A percentile compares a stretch with the other conserved stretches of the same genome.
Evolutionary conservation across 306 rosid genomes (phyloP).

Genomic region (Fragaria nilgerrensis): DNA sequence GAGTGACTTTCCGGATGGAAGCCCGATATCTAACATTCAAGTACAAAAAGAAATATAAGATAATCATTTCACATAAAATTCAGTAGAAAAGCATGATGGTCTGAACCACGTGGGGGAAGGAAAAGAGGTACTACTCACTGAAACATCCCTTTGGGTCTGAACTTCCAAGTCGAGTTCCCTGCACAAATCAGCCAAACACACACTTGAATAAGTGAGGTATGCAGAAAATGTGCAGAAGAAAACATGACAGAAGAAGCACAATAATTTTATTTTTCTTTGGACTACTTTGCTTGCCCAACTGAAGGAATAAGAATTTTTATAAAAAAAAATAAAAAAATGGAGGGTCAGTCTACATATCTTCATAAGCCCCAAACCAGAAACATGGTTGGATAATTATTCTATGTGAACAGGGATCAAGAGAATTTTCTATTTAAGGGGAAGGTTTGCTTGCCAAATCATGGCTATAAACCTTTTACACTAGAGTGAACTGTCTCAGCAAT

Average conservation of each 20-base stretch:
- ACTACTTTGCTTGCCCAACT: not conserved
- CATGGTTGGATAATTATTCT: no score
- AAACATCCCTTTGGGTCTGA: constrained; percentile 99
- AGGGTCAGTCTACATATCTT: not conserved
- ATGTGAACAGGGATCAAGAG: not conserved
- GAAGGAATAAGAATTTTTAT: not conserved
- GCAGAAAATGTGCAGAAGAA: constrained; percentile 9
- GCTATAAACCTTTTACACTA: not conserved
- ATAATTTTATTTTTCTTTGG: not conserved
- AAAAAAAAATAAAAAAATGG: not conserved
- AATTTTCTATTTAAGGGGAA: not conserved
- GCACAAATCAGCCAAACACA: constrained; percentile 34
- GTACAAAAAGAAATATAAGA: constrained; percentile 15
- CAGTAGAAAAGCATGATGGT: not conserved
- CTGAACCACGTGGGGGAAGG: constrained; percentile 11
- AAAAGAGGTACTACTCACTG: constrained; percentile 56
- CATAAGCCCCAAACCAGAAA: no score
- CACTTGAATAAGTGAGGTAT: not conserved
- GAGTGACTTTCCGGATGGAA: constrained; percentile 97
- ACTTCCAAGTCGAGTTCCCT: constrained; percentile 99
- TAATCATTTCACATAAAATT: not conserved
- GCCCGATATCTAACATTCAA: constrained; percentile 72
- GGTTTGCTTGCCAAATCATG: not conserved
- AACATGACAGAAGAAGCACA: not conserved
- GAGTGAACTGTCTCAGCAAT: not conserved